These are phyloP conservation scores for Podospora bellae-mahoneyi DNA, from an alignment of 495 filamentous ascomycete species.

Conservation along the genomic window DNA sequence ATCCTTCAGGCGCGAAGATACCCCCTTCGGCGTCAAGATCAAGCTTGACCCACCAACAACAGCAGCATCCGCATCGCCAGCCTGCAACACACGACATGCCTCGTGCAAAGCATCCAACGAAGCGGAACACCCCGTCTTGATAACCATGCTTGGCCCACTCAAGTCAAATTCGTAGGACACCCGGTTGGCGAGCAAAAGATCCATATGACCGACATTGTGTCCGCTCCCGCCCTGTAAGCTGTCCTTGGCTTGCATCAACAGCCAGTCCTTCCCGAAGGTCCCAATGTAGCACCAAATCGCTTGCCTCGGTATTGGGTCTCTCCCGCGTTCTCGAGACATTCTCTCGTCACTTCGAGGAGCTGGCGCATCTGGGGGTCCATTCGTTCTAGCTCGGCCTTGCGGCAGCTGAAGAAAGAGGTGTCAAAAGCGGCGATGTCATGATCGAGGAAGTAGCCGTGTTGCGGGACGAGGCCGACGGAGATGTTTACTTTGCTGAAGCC, in stretches of 20 bases:
- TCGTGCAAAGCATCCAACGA: conserved; percentile 39
- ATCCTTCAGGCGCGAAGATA: conserved; percentile 25
- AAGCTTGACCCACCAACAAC: conserved; percentile 41
- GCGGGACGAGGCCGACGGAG: background rate
- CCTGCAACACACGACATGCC: conserved; percentile 41
- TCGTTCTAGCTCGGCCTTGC: conserved; percentile 35
- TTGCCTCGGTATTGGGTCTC: conserved; percentile 43
- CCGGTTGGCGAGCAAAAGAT: conserved; percentile 45
- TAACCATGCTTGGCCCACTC: conserved; percentile 35
- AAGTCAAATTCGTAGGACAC: conserved; percentile 51
- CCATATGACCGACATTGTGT: conserved; percentile 14
- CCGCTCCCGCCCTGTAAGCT: background rate
- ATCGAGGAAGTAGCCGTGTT: conserved; percentile 31
- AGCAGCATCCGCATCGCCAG: conserved; percentile 39
- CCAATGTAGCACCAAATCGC: conserved; percentile 50
- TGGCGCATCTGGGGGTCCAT: conserved; percentile 54
- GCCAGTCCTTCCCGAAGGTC: conserved; percentile 40
- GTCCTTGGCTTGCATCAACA: conserved; percentile 24
- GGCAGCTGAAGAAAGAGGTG: conserved; percentile 42
- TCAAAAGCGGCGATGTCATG: conserved; percentile 32
- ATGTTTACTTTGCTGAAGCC: conserved; percentile 22
- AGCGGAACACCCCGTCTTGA: conserved; percentile 49
- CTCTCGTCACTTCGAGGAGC: conserved; percentile 49
- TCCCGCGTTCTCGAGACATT: conserved; percentile 48
- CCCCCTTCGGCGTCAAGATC: conserved; percentile 20